Evolutionary conservation across 192 early-diverging fungal species (phyloP).

Genomic region (Pilaira anomala): DNA sequence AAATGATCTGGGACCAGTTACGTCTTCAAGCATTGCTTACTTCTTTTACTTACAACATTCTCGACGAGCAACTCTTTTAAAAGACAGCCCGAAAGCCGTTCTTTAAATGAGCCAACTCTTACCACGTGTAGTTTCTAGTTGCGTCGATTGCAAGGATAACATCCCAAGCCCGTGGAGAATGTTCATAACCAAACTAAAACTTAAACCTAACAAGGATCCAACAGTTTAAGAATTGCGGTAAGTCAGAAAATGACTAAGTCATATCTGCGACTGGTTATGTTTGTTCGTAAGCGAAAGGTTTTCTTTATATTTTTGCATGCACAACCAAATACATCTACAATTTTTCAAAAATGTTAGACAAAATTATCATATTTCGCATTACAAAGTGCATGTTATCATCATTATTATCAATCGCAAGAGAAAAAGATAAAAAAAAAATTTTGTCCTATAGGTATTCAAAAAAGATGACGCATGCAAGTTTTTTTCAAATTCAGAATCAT

Average conservation of each 20-base stretch:
- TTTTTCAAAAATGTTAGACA: neutral
- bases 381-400: too few species aligned
- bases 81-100: neutral
- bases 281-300: neutral
- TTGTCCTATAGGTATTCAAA: too few species aligned
- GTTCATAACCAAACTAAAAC: neutral
- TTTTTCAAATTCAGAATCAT: too few species aligned
- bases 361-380: neutral
- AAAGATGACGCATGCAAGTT: too few species aligned
- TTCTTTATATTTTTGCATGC: neutral
- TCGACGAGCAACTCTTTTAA: neutral
- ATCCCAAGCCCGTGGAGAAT: neutral
- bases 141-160: constrained; percentile 1
- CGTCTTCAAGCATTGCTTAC: too few species aligned
- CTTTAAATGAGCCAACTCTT: neutral
- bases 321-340: neutral
- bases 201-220: constrained; percentile 10
- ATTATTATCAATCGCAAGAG: too few species aligned
- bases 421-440: too few species aligned
- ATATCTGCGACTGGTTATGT: neutral
- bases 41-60: too few species aligned
- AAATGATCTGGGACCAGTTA: too few species aligned
- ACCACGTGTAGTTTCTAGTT: neutral
- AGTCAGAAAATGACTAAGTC: constrained; percentile 4
- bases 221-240: constrained; percentile 1